A percentile compares a stretch with the other conserved stretches of the same genome.
These are phyloP conservation scores for Pichia sp. DNA, from an alignment of 1,139 yeast genomes.

Conservation along the genomic window DNA sequence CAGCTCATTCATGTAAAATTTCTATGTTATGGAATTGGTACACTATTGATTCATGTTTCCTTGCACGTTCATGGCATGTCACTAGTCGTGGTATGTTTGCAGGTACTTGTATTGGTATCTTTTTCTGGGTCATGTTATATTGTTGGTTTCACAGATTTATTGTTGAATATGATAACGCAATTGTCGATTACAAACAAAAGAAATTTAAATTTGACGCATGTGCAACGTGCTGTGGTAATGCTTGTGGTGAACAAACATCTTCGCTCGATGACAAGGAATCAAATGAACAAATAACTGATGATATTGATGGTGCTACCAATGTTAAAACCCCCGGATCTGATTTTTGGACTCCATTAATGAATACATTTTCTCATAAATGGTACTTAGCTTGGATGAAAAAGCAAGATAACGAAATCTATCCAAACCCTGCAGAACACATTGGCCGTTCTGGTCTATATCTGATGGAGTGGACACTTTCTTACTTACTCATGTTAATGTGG, in stretches of 20 bases:
- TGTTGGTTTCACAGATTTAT: slow-evolving; percentile 53
- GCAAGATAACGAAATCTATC: slow-evolving; percentile 26
- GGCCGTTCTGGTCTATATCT: slow-evolving; percentile 45
- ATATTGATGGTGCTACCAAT: neutral
- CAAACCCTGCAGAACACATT: slow-evolving; percentile 44
- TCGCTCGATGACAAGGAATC: slow-evolving; percentile 1
- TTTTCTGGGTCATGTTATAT: slow-evolving; percentile 48
- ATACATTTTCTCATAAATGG: slow-evolving; percentile 41
- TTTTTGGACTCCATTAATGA: slow-evolving; percentile 28
- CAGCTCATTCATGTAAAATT: slow-evolving; percentile 18
- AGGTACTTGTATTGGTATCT: slow-evolving; percentile 64
- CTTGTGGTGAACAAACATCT: slow-evolving; percentile 1
- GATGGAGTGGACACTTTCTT: slow-evolving; percentile 57
- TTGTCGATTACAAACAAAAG: slow-evolving; percentile 27
- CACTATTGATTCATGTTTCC: slow-evolving; percentile 57
- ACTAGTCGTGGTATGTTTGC: slow-evolving; percentile 57
- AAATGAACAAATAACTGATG: neutral
- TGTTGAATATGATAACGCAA: slow-evolving; percentile 47
- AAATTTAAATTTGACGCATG: slow-evolving; percentile 8
- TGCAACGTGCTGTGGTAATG: slow-evolving; percentile 15
- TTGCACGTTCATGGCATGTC: slow-evolving; percentile 61
- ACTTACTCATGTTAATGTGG: slow-evolving; percentile 61
- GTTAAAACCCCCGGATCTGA: slow-evolving; percentile 15
- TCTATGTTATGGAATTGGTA: slow-evolving; percentile 53
- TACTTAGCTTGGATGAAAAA: slow-evolving; percentile 23